Evolutionary conservation across 441 rosid species (phyloP), one percentile per base, ranked within the genome.

Genomic region (Erysimum cheiri): DNA sequence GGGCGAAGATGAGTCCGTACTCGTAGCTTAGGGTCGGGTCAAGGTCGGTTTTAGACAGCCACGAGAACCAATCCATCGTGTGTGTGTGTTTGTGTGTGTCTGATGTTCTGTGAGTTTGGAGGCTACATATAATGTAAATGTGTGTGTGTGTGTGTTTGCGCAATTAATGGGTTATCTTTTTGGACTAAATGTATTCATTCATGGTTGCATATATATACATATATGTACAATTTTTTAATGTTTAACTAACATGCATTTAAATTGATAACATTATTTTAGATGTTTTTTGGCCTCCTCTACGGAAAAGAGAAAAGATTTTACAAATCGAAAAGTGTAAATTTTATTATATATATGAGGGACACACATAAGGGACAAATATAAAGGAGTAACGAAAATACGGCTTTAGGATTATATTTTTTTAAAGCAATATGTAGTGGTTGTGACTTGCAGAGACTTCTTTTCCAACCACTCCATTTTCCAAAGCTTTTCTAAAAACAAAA

Each of bases 1-100:
- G 81, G 3, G 81, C 58, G 35, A 92, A 81, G 7, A 71, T 72
- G 41, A 84, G 87, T 66, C 91, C 90, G 47, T 92, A 89, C 57
- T 86, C 84, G 14, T 89, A 88, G 77, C 79, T 69, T 2, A 88
- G 78, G n/a, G 87, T 78, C 3, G 91, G 84, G 15, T 86, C 91
- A 31, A 92, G 90, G 64, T 68, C 67, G 76, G 72, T 62, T 76
- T 77, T 87, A 11, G 92, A 85, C 48, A 92, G 52, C 97, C 97
- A 92, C 6, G 90, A 84, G 80, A 84, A 89, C 97, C 96, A 92
- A 67, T 92, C 92, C 97, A 88, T 88, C 28, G 35, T 50, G 24
- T 75, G 5, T 41, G n/a, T 47, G 48, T 35, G 43, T 33, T 19
- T 19, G 22, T 19, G 52, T 39, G 43, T 69, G 55, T 14, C 44